Evolutionary conservation across 139 green algal genomes (phyloP).

Genomic region (Asterochloris erici): DNA sequence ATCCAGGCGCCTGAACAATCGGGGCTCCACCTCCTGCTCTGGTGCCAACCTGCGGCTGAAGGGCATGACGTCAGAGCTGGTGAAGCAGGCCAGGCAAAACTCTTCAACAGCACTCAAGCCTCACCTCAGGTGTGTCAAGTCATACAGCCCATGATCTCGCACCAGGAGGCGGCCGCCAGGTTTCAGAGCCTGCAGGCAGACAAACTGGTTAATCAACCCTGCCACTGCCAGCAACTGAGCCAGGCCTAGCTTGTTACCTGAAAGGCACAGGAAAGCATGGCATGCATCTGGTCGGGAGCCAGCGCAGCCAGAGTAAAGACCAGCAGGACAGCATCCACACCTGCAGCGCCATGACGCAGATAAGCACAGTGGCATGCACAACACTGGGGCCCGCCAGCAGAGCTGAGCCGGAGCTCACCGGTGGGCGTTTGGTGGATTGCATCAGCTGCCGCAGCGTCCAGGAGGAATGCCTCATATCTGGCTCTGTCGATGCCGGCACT

Average conservation of each 20-base stretch:
- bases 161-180: conserved; percentile 65
- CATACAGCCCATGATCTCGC: conserved; percentile 75
- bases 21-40: conserved; percentile 37
- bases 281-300: conserved; percentile 31
- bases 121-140: conserved; percentile 62
- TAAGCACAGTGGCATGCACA: conserved; percentile 10
- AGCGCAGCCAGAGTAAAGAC: conserved; percentile 81
- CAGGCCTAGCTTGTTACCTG: not conserved
- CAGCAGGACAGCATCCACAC: conserved; percentile 58
- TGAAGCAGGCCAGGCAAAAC: not conserved
- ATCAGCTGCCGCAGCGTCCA: too few relatives aligned
- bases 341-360: too few relatives aligned
- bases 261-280: conserved; percentile 28
- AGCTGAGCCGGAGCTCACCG: not conserved
- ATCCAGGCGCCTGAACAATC: conserved; percentile 59
- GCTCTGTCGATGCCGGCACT: conserved; percentile 35
- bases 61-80: not conserved
- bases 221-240: not conserved
- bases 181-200: conserved; percentile 38
- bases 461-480: too few relatives aligned
- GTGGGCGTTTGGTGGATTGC: too few relatives aligned
- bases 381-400: not conserved
- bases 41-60: conserved; percentile 8
- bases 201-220: conserved; percentile 25
- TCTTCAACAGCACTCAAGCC: not conserved